Evolutionary conservation across 345 rosid genomes (phyloP).

Genomic region (Lepidium didymum): DNA sequence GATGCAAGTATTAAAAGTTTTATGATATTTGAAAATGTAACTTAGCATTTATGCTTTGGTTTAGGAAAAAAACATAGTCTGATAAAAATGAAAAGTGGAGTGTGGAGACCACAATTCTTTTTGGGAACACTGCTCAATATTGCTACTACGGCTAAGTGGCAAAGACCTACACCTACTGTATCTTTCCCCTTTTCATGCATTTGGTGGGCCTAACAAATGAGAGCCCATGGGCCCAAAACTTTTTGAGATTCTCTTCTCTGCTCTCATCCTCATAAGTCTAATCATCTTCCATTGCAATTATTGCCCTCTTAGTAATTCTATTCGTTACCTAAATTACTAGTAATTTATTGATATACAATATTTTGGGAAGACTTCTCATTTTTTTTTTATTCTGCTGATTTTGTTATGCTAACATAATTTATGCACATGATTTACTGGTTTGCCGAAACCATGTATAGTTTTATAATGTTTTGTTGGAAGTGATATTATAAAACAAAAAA

Average conservation of each 20-base stretch:
- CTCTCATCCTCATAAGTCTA: constrained; percentile 11
- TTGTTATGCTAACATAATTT: not conserved
- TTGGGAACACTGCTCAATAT: constrained; percentile 36
- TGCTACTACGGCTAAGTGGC: constrained; percentile 32
- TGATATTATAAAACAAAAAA: too few species aligned
- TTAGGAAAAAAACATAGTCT: not conserved
- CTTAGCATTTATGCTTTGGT: not conserved
- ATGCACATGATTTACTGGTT: not conserved
- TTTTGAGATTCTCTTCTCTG: constrained; percentile 20
- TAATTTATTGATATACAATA: not conserved
- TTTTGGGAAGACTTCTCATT: not conserved
- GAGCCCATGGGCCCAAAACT: constrained; percentile 29
- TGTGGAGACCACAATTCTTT: constrained; percentile 27
- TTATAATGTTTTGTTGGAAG: too few species aligned
- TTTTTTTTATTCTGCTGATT: not conserved
- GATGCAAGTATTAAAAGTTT: not conserved
- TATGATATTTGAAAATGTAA: not conserved
- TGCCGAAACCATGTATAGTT: not conserved
- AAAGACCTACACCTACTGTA: constrained; percentile 22
- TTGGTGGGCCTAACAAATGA: constrained; percentile 17
- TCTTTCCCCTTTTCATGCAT: constrained; percentile 9
- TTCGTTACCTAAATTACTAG: not conserved
- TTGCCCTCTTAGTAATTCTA: not conserved
- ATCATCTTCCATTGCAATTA: constrained; percentile 20
- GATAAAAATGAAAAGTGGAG: constrained; percentile 6